Evolutionary conservation across 2,329 filamentous ascomycete species (phyloP).

Genomic region (Diplodia sapinea): DNA sequence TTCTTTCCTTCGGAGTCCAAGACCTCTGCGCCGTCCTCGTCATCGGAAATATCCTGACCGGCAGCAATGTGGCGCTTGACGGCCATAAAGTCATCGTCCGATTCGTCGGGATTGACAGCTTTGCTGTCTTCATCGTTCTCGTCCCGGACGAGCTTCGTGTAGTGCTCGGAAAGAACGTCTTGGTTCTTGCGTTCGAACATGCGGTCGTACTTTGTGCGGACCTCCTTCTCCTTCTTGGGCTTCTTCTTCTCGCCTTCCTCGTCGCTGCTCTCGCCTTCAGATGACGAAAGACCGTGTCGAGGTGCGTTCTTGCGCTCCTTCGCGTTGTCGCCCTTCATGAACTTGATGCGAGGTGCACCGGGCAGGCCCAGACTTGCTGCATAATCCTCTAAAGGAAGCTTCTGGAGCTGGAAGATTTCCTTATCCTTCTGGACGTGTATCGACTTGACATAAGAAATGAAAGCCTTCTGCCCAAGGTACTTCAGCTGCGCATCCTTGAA

Average conservation of each 20-base stretch:
- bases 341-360: slow-evolving; percentile 90
- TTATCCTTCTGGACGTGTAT: slow-evolving; percentile 90
- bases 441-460: slow-evolving; percentile 86
- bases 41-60: slow-evolving; percentile 53
- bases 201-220: slow-evolving; percentile 93
- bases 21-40: slow-evolving; percentile 48
- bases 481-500: slow-evolving; percentile 95
- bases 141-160: slow-evolving; percentile 79
- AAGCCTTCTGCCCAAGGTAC: slow-evolving; percentile 94
- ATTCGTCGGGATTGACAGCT: slow-evolving; percentile 53
- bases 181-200: slow-evolving; percentile 99
- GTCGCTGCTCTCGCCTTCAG: slow-evolving; percentile 63
- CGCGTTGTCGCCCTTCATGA: slow-evolving; percentile 85
- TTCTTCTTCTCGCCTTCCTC: slow-evolving; percentile 55
- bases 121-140: slow-evolving; percentile 53
- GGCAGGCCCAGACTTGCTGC: slow-evolving; percentile 86
- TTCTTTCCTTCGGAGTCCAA: slow-evolving; percentile 55
- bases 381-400: slow-evolving; percentile 83
- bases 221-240: slow-evolving; percentile 68
- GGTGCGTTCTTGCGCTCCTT: slow-evolving; percentile 89
- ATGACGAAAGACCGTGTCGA: slow-evolving; percentile 62
- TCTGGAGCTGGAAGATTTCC: slow-evolving; percentile 83
- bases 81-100: slow-evolving; percentile 81
- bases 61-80: slow-evolving; percentile 87
- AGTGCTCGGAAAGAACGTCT: slow-evolving; percentile 92